Evolutionary conservation across 2,329 filamentous ascomycete species (phyloP).

Genomic region (Paraconiothyrium sp.): DNA sequence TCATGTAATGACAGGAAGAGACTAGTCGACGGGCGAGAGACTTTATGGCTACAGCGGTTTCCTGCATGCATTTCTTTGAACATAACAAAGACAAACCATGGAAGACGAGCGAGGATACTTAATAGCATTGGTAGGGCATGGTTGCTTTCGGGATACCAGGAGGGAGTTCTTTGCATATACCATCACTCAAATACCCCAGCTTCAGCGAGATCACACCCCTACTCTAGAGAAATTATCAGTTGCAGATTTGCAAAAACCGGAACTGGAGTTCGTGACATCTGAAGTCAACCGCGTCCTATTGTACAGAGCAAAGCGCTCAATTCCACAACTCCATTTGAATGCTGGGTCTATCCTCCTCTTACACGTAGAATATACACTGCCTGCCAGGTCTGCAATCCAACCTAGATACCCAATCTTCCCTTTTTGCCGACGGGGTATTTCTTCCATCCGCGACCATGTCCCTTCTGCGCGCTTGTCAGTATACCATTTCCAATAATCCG

Average conservation of each 20-base stretch:
- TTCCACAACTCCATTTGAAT: constrained; percentile 14
- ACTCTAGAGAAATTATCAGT: constrained; percentile 2
- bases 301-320: constrained; percentile 7
- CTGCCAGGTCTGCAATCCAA: background rate
- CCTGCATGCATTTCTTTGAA: constrained; percentile 1
- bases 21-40: background rate
- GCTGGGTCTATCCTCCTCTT: constrained; percentile 18
- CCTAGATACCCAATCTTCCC: constrained; percentile 27
- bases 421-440: constrained; percentile 68
- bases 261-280: background rate
- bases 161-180: constrained; percentile 15
- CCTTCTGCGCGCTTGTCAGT: constrained; percentile 63
- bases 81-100: background rate
- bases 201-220: constrained; percentile 12
- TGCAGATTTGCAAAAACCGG: background rate
- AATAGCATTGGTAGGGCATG: background rate
- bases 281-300: background rate
- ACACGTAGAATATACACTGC: constrained; percentile 31
- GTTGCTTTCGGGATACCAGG: constrained; percentile 1
- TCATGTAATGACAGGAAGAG: constrained; percentile 39
- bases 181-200: constrained; percentile 20
- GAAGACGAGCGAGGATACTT: background rate
- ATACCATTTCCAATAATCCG: constrained; percentile 21
- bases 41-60: background rate
- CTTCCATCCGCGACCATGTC: constrained; percentile 78